A percentile compares a stretch with the other conserved stretches of the same genome.
These are phyloP conservation scores for Phialocephala sp. DNA, from an alignment of 2,329 filamentous ascomycete species.

Conservation along the genomic window DNA sequence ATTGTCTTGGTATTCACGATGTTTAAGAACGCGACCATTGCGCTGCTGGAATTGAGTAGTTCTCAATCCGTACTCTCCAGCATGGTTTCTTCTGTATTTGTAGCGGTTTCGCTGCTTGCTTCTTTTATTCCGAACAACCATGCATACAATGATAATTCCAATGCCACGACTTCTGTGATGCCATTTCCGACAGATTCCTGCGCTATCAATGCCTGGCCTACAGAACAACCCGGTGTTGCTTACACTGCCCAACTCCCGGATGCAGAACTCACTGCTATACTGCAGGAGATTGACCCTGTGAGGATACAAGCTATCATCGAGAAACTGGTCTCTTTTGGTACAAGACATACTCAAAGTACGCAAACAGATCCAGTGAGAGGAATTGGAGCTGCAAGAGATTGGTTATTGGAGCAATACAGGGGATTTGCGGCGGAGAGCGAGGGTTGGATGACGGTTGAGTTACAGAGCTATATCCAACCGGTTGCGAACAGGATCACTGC, in stretches of 20 bases:
- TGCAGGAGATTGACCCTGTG: conserved; percentile 37
- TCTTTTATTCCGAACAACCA: background rate
- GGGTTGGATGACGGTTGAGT: conserved; percentile 56
- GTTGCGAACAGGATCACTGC: conserved; percentile 54
- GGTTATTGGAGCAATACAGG: conserved; percentile 58
- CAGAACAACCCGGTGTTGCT: conserved; percentile 19
- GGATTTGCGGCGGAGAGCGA: conserved; percentile 53
- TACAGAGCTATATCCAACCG: conserved; percentile 57
- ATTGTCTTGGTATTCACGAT: background rate
- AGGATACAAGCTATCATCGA: conserved; percentile 57
- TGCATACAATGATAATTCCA: background rate
- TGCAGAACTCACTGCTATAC: conserved; percentile 26
- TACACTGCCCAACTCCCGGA: conserved; percentile 32
- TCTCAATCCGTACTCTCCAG: background rate
- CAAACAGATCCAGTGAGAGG: conserved; percentile 57
- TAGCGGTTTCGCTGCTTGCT: background rate
- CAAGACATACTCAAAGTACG: conserved; percentile 59
- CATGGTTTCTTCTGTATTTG: conserved; percentile 11
- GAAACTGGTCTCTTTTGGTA: conserved; percentile 61
- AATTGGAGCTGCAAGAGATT: conserved; percentile 62
- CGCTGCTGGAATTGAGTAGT: background rate
- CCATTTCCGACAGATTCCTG: conserved; percentile 23
- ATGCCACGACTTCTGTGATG: conserved; percentile 11
- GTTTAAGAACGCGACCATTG: background rate
- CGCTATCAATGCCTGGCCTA: conserved; percentile 24